Evolutionary conservation across 352 stramenopile species (phyloP).

Genomic region (Globisporangium radiosum): DNA sequence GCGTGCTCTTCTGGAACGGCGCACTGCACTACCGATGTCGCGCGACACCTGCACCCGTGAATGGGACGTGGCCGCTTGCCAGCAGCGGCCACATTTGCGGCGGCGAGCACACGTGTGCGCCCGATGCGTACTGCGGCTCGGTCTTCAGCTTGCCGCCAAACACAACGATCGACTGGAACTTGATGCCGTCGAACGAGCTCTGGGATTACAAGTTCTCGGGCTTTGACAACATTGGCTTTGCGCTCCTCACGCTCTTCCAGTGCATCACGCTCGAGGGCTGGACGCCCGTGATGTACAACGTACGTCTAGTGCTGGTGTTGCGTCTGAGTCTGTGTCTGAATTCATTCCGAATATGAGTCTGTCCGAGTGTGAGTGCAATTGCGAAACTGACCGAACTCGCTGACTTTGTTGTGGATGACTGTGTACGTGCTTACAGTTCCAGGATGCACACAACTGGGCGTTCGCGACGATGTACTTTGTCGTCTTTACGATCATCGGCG

Average conservation of each 20-base stretch:
- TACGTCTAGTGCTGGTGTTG: conserved; percentile 23
- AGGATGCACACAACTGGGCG: conserved; percentile 27
- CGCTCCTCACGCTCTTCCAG: conserved; percentile 85
- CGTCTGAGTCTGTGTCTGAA: background rate
- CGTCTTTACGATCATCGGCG: conserved; percentile 66
- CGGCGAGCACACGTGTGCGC: conserved; percentile 25
- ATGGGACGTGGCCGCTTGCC: conserved; percentile 28
- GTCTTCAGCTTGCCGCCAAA: conserved; percentile 25
- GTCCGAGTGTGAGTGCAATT: too few species aligned
- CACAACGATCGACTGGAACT: conserved; percentile 22
- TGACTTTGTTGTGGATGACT: too few species aligned
- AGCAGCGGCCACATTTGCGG: conserved; percentile 23
- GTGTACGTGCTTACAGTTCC: conserved; percentile 9
- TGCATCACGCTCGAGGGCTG: conserved; percentile 87
- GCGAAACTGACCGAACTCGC: too few species aligned
- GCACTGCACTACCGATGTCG: conserved; percentile 41
- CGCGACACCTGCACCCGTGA: conserved; percentile 39
- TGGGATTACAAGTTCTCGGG: conserved; percentile 72
- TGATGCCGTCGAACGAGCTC: conserved; percentile 31
- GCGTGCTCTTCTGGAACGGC: conserved; percentile 54
- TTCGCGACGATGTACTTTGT: conserved; percentile 71
- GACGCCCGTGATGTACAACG: conserved; percentile 78
- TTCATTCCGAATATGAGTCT: background rate
- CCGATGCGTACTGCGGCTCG: conserved; percentile 31
- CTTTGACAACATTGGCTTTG: conserved; percentile 81